phyloP scores from a whole-genome alignment of 441 rosid genomes.

The Pelargonium myrrhifolium region DNA sequence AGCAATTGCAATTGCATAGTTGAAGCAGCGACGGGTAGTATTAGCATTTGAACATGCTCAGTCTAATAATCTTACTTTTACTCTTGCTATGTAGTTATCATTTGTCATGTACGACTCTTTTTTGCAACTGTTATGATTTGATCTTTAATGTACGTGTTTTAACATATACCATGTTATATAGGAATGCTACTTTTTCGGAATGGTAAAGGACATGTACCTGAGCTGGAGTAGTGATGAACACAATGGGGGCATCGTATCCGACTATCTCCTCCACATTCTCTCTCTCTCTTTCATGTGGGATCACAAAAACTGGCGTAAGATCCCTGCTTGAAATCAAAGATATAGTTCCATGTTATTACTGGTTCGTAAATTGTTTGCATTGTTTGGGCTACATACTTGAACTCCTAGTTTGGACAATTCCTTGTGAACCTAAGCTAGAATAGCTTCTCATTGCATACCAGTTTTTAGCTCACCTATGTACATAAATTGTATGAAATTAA shows the following conservation, averaged over 20 bases:
- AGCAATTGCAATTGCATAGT: constrained; percentile 14
- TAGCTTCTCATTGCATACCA: neutral
- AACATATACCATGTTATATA: neutral
- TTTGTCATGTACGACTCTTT: neutral
- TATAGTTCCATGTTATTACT: neutral
- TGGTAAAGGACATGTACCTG: constrained; percentile 37
- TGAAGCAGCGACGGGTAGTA: neutral
- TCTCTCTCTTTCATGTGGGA: constrained; percentile 87
- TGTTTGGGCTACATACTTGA: neutral
- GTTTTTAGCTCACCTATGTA: neutral
- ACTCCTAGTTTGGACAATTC: neutral
- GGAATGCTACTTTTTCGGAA: neutral
- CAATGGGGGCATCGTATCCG: constrained; percentile 54
- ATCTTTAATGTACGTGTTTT: neutral
- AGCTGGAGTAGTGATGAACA: constrained; percentile 85
- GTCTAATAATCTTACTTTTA: neutral
- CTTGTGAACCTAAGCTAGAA: neutral
- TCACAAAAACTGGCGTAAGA: constrained; percentile 62
- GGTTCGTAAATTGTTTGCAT: neutral
- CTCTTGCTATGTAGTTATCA: neutral
- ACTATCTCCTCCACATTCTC: constrained; percentile 73
- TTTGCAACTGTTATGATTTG: neutral
- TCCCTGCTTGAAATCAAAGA: constrained; percentile 35
- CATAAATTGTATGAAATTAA: neutral
- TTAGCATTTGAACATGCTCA: neutral